Evolutionary conservation across 202 grass and related monocot species (phyloP).

Genomic region (Sporobolus alterniflorus): DNA sequence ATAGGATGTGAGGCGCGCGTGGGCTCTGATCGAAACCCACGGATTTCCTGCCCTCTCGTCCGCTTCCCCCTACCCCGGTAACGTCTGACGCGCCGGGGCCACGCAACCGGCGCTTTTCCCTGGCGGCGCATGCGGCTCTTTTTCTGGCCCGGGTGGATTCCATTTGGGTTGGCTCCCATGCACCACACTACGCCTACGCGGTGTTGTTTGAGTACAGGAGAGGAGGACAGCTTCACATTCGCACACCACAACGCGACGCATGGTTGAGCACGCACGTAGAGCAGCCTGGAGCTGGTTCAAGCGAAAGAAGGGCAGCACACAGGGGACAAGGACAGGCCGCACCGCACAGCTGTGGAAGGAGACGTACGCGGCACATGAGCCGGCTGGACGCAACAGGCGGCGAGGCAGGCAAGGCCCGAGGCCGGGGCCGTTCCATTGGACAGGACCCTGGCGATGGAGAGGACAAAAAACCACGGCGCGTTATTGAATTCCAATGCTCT

Average conservation of each 20-base stretch:
- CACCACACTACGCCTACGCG: too few species aligned
- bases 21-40: conserved; percentile 31
- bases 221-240: too few species aligned
- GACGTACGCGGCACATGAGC: too few species aligned
- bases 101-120: too few species aligned
- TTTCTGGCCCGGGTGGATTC: background rate
- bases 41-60: conserved; percentile 67
- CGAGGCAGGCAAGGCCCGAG: background rate
- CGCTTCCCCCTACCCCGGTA: background rate
- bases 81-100: conserved; percentile 26
- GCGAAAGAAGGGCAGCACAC: too few species aligned
- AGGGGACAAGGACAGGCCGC: too few species aligned
- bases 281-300: too few species aligned
- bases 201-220: too few species aligned
- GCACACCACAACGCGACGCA: too few species aligned
- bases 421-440: conserved; percentile 25
- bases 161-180: background rate
- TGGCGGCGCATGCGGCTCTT: background rate
- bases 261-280: too few species aligned
- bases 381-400: too few species aligned
- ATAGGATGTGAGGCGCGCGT: conserved; percentile 63
- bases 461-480: background rate
- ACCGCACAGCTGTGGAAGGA: too few species aligned
- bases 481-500: background rate
- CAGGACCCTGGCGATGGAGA: background rate